Conservation (phyloP, 2,329 filamentous ascomycete species). For the Annulohypoxylon truncatum region DNA sequence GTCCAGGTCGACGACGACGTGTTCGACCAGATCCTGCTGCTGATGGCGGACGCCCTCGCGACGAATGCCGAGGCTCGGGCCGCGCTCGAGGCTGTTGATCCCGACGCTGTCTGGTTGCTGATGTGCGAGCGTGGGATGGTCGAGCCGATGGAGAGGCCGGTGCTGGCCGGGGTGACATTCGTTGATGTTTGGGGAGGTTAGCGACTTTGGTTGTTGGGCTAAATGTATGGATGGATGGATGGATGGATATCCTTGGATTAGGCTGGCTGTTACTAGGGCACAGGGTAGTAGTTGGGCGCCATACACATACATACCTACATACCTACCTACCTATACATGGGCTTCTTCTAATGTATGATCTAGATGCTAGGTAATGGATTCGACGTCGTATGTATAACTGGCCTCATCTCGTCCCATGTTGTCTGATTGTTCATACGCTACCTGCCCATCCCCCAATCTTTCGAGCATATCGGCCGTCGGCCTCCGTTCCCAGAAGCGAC, state of each 20-base stretch:
- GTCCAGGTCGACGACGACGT: conserved; percentile 74
- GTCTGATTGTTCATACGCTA: background rate
- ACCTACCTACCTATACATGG: background rate
- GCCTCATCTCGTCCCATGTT: background rate
- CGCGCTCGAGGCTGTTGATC: conserved; percentile 73
- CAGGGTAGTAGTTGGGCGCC: background rate
- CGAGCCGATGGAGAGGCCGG: conserved; percentile 53
- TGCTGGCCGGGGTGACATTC: conserved; percentile 58
- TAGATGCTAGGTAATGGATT: background rate
- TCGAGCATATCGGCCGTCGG: background rate
- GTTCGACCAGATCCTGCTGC: conserved; percentile 76
- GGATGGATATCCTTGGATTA: background rate
- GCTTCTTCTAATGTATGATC: background rate
- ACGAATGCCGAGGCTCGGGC: conserved; percentile 61
- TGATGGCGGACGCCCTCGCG: conserved; percentile 66
- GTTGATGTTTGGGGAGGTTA: conserved; percentile 32
- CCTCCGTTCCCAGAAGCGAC: background rate
- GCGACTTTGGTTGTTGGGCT: background rate
- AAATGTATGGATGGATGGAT: too few species aligned
- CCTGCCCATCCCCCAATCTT: background rate
- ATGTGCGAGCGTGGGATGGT: conserved; percentile 61
- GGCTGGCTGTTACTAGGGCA: background rate
- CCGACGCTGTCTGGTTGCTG: conserved; percentile 81
- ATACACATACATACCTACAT: background rate
- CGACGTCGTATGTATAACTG: background rate